Evolutionary conservation across 2,329 filamentous ascomycete genomes (phyloP), one percentile per base, ranked within the genome.

Genomic region (Colletotrichum spinosum): DNA sequence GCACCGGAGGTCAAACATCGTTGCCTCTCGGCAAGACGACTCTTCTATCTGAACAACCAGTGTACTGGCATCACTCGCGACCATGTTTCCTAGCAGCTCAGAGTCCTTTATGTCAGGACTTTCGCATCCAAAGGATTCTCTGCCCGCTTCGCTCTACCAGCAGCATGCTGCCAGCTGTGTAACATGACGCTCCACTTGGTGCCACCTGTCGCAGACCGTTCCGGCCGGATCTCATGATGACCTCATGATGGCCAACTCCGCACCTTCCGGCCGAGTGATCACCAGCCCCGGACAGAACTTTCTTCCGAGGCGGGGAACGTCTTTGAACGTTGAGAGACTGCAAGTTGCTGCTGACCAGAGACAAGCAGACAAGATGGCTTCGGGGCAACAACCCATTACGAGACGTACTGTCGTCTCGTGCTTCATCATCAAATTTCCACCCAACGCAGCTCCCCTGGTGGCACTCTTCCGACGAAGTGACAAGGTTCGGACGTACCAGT

Each of bases 381-480:
- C 52, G 7, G n/a, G 10, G 12, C 13, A 38, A 7, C 55, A 54
- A 17, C 42, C 44, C n/a, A 58, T 67, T 55, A 65, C 60, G 34
- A 60, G 54, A 9, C 78, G 80, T 58, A 76, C 76, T 1, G 82
- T 87, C 4, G 83, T 82, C 1, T 82, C 79, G 2, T 81, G 80
- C 51, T 87, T 87, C 71, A 80, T 87, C 67, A 81, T 87, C 75
- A 81, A 80, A 58, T 76, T 78, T 17, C 76, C 79, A 2, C 69
- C 77, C 13, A 71, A 75, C 35, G 72, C 76, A n/a, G 67, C 71
- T 38, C 79, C 82, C 1, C 77, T 78, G 42, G 85, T 91, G 6
- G 89, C 88, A 1, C 78, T 92, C 0, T 91, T 91, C 73, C 80
- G 82, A 49, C 82, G 89, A 12, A 90, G 88, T 70, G 79, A 78